Base-by-base conservation (phyloP, 1,284 basidiomycete genomes). In the Cutaneotrichosporon dermatis region DNA sequence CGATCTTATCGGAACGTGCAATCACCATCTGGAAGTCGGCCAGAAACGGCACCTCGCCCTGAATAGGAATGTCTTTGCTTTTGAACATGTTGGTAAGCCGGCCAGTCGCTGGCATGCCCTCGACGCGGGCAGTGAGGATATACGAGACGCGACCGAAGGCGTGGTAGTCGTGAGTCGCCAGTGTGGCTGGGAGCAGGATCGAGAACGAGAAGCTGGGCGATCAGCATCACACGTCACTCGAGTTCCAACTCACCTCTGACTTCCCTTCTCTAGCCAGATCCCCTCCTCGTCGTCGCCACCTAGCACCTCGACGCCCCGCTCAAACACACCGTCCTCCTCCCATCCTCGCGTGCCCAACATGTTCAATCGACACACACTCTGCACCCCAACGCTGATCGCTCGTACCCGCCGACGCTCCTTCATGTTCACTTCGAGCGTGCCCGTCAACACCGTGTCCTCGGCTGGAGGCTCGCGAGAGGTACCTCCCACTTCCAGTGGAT, bases 261-360 rank as follows among this genome's bases (percentile, higher is more conserved):
- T 61, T 2, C 71, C 71, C 62, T 76, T 70, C 51, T 76, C 73
- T 9, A 76, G 61, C 74, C 74, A 76, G 34, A 76, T 73, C 1
- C 73, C 74, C 6, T 74, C 73, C 16, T 60, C 59, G 49, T 67
- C 61, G 15, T 57, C 57, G n/a, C 68, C 69, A 39, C 63, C 57
- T 9, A 70, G 52, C 10, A 76, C 61, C 59, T 75, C 72, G 2
- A 76, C 71, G 10, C 71, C 73, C 36, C 72, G 56, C 55, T 75
- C 75, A 61, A 76, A 75, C 25, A 76, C 67, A 16, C 73, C 75
- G 54, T 76, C 75, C 33, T 75, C 73, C 53, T 76, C 75, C 75
- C 75, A 76, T 1, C 67, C 69, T 15, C 74, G 58, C 11, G 50
- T 10, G 4, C 35, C 42, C 4, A 71, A 69, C 69, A 76, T 71